Conservation (phyloP, 495 filamentous ascomycete species). For the Trichoderma parareesei region DNA sequence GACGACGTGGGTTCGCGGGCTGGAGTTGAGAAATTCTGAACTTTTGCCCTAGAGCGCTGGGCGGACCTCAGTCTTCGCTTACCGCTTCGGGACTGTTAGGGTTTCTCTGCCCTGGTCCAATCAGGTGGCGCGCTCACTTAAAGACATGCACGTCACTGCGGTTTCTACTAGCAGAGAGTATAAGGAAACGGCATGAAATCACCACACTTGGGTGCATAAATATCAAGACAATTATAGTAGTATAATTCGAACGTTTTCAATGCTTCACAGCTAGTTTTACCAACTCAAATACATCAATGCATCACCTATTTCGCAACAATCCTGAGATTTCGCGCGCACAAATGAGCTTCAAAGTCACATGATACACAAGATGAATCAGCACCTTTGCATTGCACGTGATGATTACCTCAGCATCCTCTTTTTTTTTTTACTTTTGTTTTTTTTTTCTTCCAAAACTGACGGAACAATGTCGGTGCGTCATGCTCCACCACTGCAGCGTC, state of each 20-base stretch:
- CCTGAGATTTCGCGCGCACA: not conserved
- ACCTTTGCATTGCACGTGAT: not conserved
- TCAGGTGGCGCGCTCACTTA: not conserved
- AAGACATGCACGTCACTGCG: too few relatives aligned
- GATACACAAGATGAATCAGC: not conserved
- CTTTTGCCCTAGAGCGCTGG: constrained; percentile 13
- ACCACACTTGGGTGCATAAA: too few relatives aligned
- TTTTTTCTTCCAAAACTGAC: not conserved
- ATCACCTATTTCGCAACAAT: not conserved
- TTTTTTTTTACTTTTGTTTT: not conserved
- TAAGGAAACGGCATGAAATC: too few relatives aligned
- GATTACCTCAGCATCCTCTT: not conserved
- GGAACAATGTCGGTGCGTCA: not conserved
- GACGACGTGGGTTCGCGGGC: constrained; percentile 11
- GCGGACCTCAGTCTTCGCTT: constrained; percentile 3
- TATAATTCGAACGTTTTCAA: too few relatives aligned
- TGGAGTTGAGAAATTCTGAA: constrained; percentile 13
- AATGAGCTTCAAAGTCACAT: not conserved
- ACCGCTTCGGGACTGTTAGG: constrained; percentile 12
- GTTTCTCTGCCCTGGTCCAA: constrained; percentile 11
- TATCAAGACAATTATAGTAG: too few relatives aligned
- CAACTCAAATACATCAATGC: not conserved
- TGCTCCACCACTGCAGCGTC: not conserved
- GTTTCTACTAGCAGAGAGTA: not conserved
- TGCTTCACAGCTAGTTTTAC: not conserved